Conservation (phyloP, 495 filamentous ascomycete genomes). For the Durotheca rogersii region DNA sequence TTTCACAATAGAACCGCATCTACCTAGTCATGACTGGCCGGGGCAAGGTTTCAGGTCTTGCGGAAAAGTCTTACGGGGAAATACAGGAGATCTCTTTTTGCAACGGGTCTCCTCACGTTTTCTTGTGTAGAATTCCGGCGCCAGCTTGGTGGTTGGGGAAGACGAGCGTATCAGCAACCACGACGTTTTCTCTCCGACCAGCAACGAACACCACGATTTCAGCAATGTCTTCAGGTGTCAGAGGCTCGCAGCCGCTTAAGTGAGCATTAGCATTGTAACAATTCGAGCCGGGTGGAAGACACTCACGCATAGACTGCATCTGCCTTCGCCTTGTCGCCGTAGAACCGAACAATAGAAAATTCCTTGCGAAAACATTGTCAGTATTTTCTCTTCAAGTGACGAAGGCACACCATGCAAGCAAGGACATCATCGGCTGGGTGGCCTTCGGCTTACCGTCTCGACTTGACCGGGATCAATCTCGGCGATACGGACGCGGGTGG, state of each 20-base stretch:
- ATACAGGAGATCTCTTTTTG: background rate
- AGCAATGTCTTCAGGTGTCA: conserved; percentile 93
- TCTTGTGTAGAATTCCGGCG: conserved; percentile 41
- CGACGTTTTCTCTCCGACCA: conserved; percentile 88
- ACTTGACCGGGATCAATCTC: conserved; percentile 96
- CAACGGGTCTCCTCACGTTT: conserved; percentile 10
- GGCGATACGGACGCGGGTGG: conserved; percentile 82
- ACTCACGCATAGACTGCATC: conserved; percentile 91
- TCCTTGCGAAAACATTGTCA: conserved; percentile 57
- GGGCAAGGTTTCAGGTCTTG: too few relatives aligned
- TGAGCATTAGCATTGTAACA: conserved; percentile 22
- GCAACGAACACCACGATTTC: conserved; percentile 92
- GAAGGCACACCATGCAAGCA: too few relatives aligned
- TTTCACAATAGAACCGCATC: background rate
- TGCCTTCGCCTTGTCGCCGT: conserved; percentile 92
- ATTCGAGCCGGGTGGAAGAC: background rate
- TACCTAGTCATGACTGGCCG: background rate
- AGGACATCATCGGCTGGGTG: background rate
- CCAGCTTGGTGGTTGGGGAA: conserved; percentile 75
- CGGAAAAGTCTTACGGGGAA: conserved; percentile 8
- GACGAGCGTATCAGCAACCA: conserved; percentile 87
- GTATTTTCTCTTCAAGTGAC: too few relatives aligned
- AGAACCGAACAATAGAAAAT: conserved; percentile 90
- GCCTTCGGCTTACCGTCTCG: conserved; percentile 72
- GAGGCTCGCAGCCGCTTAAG: conserved; percentile 75